Conservation (phyloP, 164 flowering plant species). For the Stephania cephalantha region DNA sequence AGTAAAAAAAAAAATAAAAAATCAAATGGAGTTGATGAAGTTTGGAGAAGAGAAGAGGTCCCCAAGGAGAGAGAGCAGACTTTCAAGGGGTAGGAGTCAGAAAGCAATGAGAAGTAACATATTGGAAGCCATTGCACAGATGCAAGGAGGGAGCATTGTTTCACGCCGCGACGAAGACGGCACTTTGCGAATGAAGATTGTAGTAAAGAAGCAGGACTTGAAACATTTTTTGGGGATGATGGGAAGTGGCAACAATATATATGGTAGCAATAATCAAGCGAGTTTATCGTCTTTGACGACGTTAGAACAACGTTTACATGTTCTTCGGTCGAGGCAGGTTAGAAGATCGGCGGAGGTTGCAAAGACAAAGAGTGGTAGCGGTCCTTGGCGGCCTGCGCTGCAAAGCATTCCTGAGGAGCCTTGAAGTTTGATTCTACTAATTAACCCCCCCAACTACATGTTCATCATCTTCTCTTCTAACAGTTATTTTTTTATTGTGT, state of each 20-base stretch:
- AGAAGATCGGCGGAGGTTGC: constrained; percentile 9
- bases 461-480: background rate
- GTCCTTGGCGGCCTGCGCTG: constrained; percentile 37
- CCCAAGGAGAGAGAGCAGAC: background rate
- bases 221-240: constrained; percentile 20
- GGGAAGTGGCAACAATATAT: background rate
- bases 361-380: constrained; percentile 14
- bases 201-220: constrained; percentile 37
- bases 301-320: constrained; percentile 23
- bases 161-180: constrained; percentile 21
- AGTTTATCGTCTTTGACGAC: background rate
- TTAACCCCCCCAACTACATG: background rate
- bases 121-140: constrained; percentile 25
- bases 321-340: constrained; percentile 23
- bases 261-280: background rate
- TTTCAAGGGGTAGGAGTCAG: constrained; percentile 4
- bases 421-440: background rate
- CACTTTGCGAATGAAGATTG: constrained; percentile 34
- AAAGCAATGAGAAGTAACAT: constrained; percentile 8
- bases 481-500: background rate
- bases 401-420: constrained; percentile 48
- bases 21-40: constrained; percentile 1
- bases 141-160: constrained; percentile 19
- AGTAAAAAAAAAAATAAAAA: too few relatives aligned
- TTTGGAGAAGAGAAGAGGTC: constrained; percentile 4